Base-by-base conservation (phyloP, 176 grass and related monocot species). In the Rhynchospora breviuscula region DNA sequence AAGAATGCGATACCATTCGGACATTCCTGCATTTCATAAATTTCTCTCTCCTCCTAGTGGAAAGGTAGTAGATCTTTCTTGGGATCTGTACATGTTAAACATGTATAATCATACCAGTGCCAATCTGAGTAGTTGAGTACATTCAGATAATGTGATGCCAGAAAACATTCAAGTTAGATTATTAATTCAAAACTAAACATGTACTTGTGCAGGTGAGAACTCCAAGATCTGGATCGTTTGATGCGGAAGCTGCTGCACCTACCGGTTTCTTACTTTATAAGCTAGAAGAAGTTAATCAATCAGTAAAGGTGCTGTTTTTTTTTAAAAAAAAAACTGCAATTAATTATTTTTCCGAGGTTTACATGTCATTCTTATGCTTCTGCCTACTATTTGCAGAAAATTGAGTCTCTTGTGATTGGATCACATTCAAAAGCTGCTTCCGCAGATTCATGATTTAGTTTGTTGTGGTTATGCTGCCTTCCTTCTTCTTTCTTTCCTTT, bases 241-340 rank as follows among this genome's bases (percentile, higher is more conserved):
- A 88, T 58, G 72, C 60, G 33, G 72, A 79, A 61, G 81, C 68
- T 26, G 65, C 60, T 85, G 68, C 85, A 80, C 77, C 86, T 84
- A 78, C 83, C 60, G 83, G 54, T 43, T 3, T 88, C 31, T 88
- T 92, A 79, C 90, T 94, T 51, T 69, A 87, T 85, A 94, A 88
- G 80, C 57, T 92, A 67, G 89, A 90, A 69, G 59, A 91, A 92
- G 43, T 94, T 84, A 85, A 49, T 68, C 79, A 25, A 62, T 91
- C 86, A 79, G 81, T 90, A 74, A 89, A 91, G 86, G 90, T 94
- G 67, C 11, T 33, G 1, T 48, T 35, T 81, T 90, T 63, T 13
- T 22, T 65, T 29, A 29, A 40, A 40, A 40, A 40, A 40, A 40
- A 40, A 4, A 40, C 35, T 40, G 35, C 35, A 40, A 5, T 40